phyloP scores from a whole-genome alignment of 306 rosid species.

The Ceratonia siliqua region DNA sequence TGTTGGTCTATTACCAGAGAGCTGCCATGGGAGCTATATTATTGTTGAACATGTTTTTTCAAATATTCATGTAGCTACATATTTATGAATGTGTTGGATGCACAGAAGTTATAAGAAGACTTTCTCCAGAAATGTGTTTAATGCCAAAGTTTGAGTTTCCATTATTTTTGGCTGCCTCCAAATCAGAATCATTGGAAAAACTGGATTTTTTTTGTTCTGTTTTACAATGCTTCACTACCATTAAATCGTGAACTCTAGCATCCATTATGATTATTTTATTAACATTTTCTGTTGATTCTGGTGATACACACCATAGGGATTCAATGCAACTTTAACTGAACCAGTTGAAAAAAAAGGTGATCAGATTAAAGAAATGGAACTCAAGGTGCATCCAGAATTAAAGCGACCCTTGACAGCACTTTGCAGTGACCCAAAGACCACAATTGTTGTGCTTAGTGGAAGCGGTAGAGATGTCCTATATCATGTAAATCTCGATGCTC shows the following conservation, averaged over 20 bases:
- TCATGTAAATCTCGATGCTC: conserved; percentile 51
- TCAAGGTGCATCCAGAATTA: conserved; percentile 76
- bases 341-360: conserved; percentile 88
- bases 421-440: conserved; percentile 75
- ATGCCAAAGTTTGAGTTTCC: conserved; percentile 13
- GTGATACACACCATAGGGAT: conserved; percentile 62
- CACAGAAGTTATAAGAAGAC: not conserved
- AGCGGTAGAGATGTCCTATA: conserved; percentile 71
- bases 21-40: not conserved
- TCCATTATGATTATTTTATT: not conserved
- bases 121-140: conserved; percentile 5
- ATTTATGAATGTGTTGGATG: not conserved
- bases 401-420: conserved; percentile 64
- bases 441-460: conserved; percentile 90
- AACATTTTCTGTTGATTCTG: conserved; percentile 30
- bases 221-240: conserved; percentile 17
- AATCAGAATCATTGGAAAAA: not conserved
- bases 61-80: not conserved
- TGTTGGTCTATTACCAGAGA: not conserved
- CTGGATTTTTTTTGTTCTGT: not conserved
- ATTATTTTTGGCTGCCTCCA: not conserved
- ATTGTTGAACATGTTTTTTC: not conserved
- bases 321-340: conserved; percentile 89
- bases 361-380: conserved; percentile 88
- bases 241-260: conserved; percentile 14